A percentile compares a stretch with the other conserved stretches of the same genome.
These are phyloP conservation scores for Pseudozyma sp. DNA, from an alignment of 1,284 basidiomycete species.

Conservation along the genomic window DNA sequence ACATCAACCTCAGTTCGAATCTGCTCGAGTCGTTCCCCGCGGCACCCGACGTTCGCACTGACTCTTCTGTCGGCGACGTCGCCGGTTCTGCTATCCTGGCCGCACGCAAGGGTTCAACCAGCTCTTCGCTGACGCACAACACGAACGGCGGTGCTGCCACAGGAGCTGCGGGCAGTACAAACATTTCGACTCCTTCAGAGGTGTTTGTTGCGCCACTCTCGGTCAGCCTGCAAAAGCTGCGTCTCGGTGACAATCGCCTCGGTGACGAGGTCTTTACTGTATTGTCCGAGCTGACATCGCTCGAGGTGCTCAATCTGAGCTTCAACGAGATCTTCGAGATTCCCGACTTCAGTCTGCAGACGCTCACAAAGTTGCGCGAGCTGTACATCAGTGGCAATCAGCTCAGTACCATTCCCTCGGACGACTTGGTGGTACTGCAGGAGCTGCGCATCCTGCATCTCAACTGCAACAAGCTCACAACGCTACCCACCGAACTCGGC, in stretches of 20 bases:
- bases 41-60: constrained; percentile 68
- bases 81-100: constrained; percentile 22
- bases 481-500: constrained; percentile 88
- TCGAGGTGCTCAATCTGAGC: constrained; percentile 84
- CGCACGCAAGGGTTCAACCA: constrained; percentile 64
- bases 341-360: constrained; percentile 77
- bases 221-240: constrained; percentile 80
- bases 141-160: constrained; percentile 21
- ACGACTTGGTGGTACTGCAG: constrained; percentile 61
- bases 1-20: constrained; percentile 91
- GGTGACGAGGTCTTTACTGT: constrained; percentile 85
- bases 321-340: constrained; percentile 96
- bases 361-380: constrained; percentile 79
- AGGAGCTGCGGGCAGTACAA: constrained; percentile 8
- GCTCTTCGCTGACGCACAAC: constrained; percentile 48
- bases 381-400: constrained; percentile 95
- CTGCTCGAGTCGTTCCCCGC: constrained; percentile 81
- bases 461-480: constrained; percentile 94
- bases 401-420: constrained; percentile 87
- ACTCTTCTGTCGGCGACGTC: constrained; percentile 5
- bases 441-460: constrained; percentile 76
- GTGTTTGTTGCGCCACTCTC: constrained; percentile 76
- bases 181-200: constrained; percentile 31
- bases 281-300: constrained; percentile 75
- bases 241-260: constrained; percentile 89